Conservation (phyloP, 441 rosid species). For the Erodium chrysanthum region DNA sequence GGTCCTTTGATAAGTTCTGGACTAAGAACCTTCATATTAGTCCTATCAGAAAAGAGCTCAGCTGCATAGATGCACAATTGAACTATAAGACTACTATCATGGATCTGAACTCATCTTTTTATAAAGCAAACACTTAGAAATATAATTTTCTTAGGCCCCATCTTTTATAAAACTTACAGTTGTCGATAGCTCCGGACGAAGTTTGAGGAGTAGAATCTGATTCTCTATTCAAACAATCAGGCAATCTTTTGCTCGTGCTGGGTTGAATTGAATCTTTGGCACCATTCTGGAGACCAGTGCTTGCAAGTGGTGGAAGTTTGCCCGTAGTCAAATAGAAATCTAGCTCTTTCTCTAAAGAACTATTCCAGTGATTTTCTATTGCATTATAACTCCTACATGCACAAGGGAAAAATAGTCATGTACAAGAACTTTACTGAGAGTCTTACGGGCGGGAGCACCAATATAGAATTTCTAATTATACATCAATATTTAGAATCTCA, state of each 20-base stretch:
- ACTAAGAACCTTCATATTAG: slow-evolving; percentile 93
- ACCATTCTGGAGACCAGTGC: slow-evolving; percentile 36
- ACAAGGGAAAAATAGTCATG: no score
- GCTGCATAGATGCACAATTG: slow-evolving; percentile 41
- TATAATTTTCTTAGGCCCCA: no score
- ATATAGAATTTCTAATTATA: neutral
- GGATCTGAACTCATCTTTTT: no score
- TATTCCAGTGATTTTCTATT: slow-evolving; percentile 96
- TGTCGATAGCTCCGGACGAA: slow-evolving; percentile 39
- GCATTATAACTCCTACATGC: slow-evolving; percentile 94
- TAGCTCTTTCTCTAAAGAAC: slow-evolving; percentile 86
- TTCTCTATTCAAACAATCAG: slow-evolving; percentile 31
- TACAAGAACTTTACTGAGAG: no score
- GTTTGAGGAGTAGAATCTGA: slow-evolving; percentile 45
- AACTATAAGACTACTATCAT: slow-evolving; percentile 12
- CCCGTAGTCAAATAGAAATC: slow-evolving; percentile 65
- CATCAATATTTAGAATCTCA: neutral
- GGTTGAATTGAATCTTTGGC: slow-evolving; percentile 27
- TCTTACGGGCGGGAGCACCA: no score
- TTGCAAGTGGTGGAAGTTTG: slow-evolving; percentile 54
- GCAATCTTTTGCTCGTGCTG: slow-evolving; percentile 24
- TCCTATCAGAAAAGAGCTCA: slow-evolving; percentile 68
- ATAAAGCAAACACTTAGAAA: no score
- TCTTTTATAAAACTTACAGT: slow-evolving; percentile 25
- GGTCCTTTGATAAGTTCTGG: slow-evolving; percentile 98